phyloP scores from a whole-genome alignment of 2,329 filamentous ascomycete species.

The Berkeleyomyces basicola region DNA sequence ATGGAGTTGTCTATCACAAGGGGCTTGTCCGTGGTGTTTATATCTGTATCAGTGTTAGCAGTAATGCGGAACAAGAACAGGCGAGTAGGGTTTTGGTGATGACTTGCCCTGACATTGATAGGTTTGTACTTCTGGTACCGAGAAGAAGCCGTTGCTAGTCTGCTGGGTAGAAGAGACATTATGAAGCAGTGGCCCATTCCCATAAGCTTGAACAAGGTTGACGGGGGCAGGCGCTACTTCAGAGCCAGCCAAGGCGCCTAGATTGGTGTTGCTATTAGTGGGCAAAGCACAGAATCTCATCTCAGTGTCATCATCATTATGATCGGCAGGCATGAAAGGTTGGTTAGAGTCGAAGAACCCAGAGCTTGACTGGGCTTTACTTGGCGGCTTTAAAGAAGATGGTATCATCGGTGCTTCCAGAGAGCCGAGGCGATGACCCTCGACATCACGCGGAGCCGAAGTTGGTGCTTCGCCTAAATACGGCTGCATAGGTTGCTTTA shows the following conservation, averaged over 20 bases:
- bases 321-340: background rate
- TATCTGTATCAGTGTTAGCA: background rate
- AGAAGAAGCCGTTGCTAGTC: background rate
- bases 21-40: no score
- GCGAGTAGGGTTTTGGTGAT: background rate
- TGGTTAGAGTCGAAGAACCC: background rate
- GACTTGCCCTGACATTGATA: background rate
- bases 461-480: background rate
- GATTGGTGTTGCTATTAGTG: background rate
- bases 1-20: background rate
- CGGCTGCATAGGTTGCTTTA: background rate
- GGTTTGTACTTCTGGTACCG: background rate
- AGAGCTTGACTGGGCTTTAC: background rate
- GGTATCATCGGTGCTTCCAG: background rate
- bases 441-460: background rate
- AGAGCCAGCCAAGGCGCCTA: background rate
- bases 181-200: background rate
- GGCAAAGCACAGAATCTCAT: background rate
- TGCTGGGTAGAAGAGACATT: background rate
- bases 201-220: background rate
- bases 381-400: background rate
- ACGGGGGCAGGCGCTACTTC: background rate
- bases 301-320: background rate
- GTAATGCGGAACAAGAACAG: background rate
- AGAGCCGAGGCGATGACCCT: background rate